Percentiles rank a stretch among this genome's conserved stretches.
These are phyloP conservation scores for Ophiocordyceps robertsii DNA, from an alignment of 2,329 filamentous ascomycete species.

Conservation along the genomic window DNA sequence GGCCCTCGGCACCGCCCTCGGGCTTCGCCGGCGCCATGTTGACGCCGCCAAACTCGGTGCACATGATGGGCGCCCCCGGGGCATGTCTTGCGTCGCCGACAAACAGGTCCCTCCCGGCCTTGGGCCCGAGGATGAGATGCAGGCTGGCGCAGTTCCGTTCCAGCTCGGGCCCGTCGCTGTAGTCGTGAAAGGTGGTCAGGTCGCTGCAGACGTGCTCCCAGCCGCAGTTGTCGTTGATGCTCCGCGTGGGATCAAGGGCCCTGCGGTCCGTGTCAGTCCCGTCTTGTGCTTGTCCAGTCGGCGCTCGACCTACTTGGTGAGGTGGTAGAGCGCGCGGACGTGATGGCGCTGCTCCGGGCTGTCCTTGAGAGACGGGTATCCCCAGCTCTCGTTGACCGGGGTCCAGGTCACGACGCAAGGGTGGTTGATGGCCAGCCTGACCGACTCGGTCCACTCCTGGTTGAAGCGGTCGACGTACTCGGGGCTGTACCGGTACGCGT, in stretches of 20 bases:
- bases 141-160: slow-evolving; percentile 38
- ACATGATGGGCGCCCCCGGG: slow-evolving; percentile 45
- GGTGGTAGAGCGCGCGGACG: slow-evolving; percentile 47
- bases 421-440: slow-evolving; percentile 52
- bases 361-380: slow-evolving; percentile 43
- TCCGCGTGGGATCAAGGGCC: slow-evolving; percentile 46
- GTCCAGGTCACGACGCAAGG: slow-evolving; percentile 54
- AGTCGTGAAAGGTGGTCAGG: slow-evolving; percentile 53
- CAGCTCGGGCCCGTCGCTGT: slow-evolving; percentile 43
- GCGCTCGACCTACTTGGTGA: slow-evolving; percentile 38
- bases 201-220: slow-evolving; percentile 57
- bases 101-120: slow-evolving; percentile 41
- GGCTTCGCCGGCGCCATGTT: slow-evolving; percentile 43
- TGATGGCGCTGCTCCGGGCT: slow-evolving; percentile 48
- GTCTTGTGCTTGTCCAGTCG: not conserved
- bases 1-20: slow-evolving; percentile 21
- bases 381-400: slow-evolving; percentile 52
- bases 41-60: slow-evolving; percentile 55
- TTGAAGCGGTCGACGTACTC: slow-evolving; percentile 48
- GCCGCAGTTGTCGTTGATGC: slow-evolving; percentile 59
- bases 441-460: slow-evolving; percentile 49
- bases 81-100: slow-evolving; percentile 36
- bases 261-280: slow-evolving; percentile 6
- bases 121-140: slow-evolving; percentile 37
- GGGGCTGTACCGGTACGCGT: slow-evolving; percentile 47